phyloP scores from a whole-genome alignment of 768 basidiomycete genomes.

The Coprinellus aureogranulatus region DNA sequence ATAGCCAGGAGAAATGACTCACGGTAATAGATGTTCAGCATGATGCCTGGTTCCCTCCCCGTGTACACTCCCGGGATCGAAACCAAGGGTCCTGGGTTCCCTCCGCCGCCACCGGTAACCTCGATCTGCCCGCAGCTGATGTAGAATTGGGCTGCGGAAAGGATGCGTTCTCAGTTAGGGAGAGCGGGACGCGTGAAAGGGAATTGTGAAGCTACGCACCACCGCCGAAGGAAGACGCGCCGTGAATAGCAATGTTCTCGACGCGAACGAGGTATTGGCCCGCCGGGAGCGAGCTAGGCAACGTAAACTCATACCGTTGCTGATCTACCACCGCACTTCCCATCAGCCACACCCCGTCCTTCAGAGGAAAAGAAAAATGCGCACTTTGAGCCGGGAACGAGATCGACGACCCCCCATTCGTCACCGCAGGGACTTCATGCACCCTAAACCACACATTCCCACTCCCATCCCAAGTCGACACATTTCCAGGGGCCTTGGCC shows the following conservation, averaged over 20 bases:
- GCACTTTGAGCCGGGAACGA: slow-evolving; percentile 37
- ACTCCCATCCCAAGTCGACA: slow-evolving; percentile 36
- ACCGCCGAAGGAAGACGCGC: slow-evolving; percentile 32
- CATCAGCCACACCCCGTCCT: background rate
- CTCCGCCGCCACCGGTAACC: slow-evolving; percentile 30
- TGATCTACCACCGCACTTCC: background rate
- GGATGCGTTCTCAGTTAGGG: background rate
- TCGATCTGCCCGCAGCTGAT: slow-evolving; percentile 37
- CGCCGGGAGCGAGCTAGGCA: slow-evolving; percentile 34
- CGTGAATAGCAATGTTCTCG: slow-evolving; percentile 40
- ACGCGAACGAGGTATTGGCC: slow-evolving; percentile 39
- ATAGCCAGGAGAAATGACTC: background rate
- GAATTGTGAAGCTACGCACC: slow-evolving; percentile 17
- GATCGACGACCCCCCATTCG: slow-evolving; percentile 37
- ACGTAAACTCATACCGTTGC: slow-evolving; percentile 27
- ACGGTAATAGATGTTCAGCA: slow-evolving; percentile 17
- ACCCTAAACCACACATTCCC: slow-evolving; percentile 47
- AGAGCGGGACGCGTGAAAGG: background rate
- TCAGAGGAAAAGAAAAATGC: slow-evolving; percentile 1
- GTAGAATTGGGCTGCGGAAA: slow-evolving; percentile 26
- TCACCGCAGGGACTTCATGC: slow-evolving; percentile 39
- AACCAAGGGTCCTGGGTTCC: slow-evolving; percentile 23
- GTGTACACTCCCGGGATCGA: slow-evolving; percentile 28
- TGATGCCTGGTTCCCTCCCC: slow-evolving; percentile 19
- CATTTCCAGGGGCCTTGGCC: slow-evolving; percentile 45